Percentiles rank a stretch among this genome's conserved stretches.
These are phyloP conservation scores for Glomus cerebriforme DNA, from an alignment of 192 early-diverging fungal species.

Conservation along the genomic window DNA sequence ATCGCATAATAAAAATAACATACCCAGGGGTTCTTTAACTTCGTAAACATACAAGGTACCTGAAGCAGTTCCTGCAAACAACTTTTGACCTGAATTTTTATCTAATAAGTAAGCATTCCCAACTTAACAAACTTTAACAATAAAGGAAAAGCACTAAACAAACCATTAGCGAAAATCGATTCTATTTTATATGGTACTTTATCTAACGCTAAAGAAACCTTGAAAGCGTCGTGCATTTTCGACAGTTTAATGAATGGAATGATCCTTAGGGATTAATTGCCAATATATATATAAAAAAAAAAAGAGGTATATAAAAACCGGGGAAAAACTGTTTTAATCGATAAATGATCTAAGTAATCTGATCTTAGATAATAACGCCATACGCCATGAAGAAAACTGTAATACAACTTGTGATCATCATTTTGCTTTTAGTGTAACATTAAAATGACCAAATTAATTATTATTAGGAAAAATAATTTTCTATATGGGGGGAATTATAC, in stretches of 20 bases:
- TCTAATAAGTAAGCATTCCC: conserved; percentile 26
- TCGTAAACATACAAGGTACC: conserved; percentile 73
- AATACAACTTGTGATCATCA: no score
- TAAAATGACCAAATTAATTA: no score
- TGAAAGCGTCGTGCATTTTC: conserved; percentile 78
- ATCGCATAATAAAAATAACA: neutral
- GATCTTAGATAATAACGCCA: no score
- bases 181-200: conserved; percentile 72
- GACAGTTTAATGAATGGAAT: neutral
- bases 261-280: no score
- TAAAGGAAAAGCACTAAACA: neutral
- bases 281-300: no score
- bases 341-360: no score
- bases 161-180: conserved; percentile 68
- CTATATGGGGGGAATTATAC: no score
- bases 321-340: no score
- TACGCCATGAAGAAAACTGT: no score
- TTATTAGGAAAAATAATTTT: no score
- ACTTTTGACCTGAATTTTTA: conserved; percentile 58
- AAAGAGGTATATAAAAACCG: no score
- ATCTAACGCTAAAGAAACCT: conserved; percentile 71
- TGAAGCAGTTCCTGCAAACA: conserved; percentile 69
- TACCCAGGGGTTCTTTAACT: conserved; percentile 60
- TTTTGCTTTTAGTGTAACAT: no score
- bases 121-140: neutral